Base-by-base conservation (phyloP, 805 yeast genomes). In the Metahyphopichia silvanorum region DNA sequence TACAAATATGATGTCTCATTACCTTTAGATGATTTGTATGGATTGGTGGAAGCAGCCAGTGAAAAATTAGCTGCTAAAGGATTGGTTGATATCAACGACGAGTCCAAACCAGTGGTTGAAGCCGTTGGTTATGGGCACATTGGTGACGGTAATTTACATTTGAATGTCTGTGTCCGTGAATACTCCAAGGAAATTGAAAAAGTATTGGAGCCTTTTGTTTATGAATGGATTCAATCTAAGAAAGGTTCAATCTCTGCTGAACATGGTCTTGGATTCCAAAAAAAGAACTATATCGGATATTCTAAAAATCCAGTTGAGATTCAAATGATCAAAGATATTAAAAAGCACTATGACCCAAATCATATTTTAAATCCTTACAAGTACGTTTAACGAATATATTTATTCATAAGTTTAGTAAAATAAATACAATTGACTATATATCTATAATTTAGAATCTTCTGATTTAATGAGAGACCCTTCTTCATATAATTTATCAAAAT, bases 121-220 rank as follows among this genome's bases (percentile, higher is more conserved):
- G 95, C 94, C 8, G 80, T 91, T 44, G 98, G 98, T 0, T 93
- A 91, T 51, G 98, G 98, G n/a, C 98, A 93, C 53, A 76, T 93
- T 49, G 98, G 98, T 35, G 98, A 93, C 55, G 98, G 98, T 33
- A 93, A 93, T 62, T 68, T 93, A 50, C 98, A 93, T 59, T 75
- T 93, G 53, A 93, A 93, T 54, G 94, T 93, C 32, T 82, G 94
- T 26, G 95, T 88, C 12, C 77, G 96, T 58, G 74, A 78, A 49
- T 93, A 93, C 62, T 71, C 71, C 42, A 82, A 85, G 55, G 76
- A 71, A 17, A 85, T 93, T 34, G 98, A 93, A 62, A 64, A 74
- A 34, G 76, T 74, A 2, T 71, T 93, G 40, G 98, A 93, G 60
- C 98, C 98, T 28, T 93, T 84, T 62, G 93, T 93, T 19, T 93